Evolutionary conservation across 306 rosid species (phyloP).

Genomic region (Malus fusca): DNA sequence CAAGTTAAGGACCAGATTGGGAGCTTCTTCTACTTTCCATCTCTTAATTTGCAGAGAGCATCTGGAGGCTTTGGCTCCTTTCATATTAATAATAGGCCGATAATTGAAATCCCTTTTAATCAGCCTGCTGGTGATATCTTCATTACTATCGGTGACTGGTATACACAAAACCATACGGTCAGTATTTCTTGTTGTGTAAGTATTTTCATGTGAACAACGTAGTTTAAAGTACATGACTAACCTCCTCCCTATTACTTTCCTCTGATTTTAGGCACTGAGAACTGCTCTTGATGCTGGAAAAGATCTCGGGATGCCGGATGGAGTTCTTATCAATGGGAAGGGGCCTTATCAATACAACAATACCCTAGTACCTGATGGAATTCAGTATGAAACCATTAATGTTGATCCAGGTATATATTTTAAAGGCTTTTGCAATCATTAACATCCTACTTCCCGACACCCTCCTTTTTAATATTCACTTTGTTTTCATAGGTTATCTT

Average conservation of each 20-base stretch:
- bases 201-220: constrained; percentile 2
- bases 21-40: constrained; percentile 85
- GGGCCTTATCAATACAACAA: constrained; percentile 80
- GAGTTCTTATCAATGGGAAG: constrained; percentile 91
- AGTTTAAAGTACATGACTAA: not conserved
- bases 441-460: not conserved
- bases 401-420: constrained; percentile 64
- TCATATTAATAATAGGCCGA: constrained; percentile 47
- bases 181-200: constrained; percentile 13
- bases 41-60: constrained; percentile 71
- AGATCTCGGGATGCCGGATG: constrained; percentile 78
- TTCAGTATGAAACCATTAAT: constrained; percentile 40
- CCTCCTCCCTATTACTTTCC: not conserved
- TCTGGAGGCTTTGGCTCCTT: constrained; percentile 87
- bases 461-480: not conserved
- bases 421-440: not conserved
- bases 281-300: constrained; percentile 55
- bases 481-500: not conserved
- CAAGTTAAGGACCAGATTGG: constrained; percentile 98
- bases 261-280: constrained; percentile 46
- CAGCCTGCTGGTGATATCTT: constrained; percentile 66
- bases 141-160: constrained; percentile 86
- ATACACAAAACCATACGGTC: constrained; percentile 53
- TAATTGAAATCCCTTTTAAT: constrained; percentile 55
- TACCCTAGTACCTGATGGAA: constrained; percentile 65